Percentiles rank a stretch among this genome's conserved stretches.
Conservation (phyloP, 495 filamentous ascomycete genomes). For the Lepidopterella palustris region DNA sequence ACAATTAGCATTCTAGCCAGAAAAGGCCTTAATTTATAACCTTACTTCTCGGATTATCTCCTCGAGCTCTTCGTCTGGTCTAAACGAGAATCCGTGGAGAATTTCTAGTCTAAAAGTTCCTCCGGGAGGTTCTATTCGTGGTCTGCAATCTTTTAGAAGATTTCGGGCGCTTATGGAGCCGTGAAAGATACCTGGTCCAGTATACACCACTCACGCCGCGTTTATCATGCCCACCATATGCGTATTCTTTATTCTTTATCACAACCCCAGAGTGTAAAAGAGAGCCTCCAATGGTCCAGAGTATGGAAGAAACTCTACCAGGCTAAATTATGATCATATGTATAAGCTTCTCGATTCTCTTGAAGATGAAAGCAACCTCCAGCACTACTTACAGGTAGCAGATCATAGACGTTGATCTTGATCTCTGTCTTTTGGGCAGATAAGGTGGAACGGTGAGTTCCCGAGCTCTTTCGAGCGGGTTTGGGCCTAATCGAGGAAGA, state of each 20-base stretch:
- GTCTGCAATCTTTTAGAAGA: conserved; percentile 25
- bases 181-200: conserved; percentile 49
- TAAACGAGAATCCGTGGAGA: conserved; percentile 65
- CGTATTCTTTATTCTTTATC: conserved; percentile 71
- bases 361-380: too few relatives aligned
- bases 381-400: conserved; percentile 62
- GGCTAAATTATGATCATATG: conserved; percentile 46
- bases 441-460: conserved; percentile 47
- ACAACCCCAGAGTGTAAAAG: conserved; percentile 74
- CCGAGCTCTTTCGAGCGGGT: conserved; percentile 25
- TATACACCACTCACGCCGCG: conserved; percentile 67
- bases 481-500: conserved; percentile 25
- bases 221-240: conserved; percentile 71
- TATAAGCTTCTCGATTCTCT: not conserved
- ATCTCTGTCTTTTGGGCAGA: conserved; percentile 63
- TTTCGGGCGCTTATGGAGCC: not conserved
- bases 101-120: conserved; percentile 64
- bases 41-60: conserved; percentile 49
- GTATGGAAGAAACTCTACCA: conserved; percentile 56
- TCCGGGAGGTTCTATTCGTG: conserved; percentile 60
- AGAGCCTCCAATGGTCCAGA: conserved; percentile 66
- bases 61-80: conserved; percentile 57
- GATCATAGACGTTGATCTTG: conserved; percentile 73
- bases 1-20: not conserved
- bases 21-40: not conserved